phyloP scores from a whole-genome alignment of 148 eudicot species.

The Cornus florida region DNA sequence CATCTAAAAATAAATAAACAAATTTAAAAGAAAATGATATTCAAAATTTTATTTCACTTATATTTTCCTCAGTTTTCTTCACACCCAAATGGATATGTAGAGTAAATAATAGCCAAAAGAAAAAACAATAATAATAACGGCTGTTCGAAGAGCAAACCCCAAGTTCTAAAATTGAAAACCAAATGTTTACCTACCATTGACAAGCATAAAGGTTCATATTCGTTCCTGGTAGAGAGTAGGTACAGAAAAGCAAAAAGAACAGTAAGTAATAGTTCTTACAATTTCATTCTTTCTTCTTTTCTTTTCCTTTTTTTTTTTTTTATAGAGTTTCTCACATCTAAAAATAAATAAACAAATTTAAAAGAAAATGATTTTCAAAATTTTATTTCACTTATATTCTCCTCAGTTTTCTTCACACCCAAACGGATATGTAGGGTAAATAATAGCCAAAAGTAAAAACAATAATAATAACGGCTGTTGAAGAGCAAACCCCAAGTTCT shows the following conservation, averaged over 20 bases:
- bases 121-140: not conserved
- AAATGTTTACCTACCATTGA: constrained; percentile 4
- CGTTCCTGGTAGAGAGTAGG: not conserved
- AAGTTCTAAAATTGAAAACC: not conserved
- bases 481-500: not conserved
- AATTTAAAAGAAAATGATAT: not conserved
- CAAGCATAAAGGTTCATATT: not conserved
- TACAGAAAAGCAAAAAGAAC: not conserved
- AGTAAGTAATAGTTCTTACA: not conserved
- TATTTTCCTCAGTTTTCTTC: not conserved
- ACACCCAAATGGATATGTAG: not conserved
- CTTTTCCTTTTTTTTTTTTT: too few species aligned
- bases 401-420: not conserved
- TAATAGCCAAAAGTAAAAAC: not conserved
- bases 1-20: not conserved
- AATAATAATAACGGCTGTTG: not conserved
- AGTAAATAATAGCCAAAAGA: not conserved
- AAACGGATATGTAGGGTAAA: not conserved
- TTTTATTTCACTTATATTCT: not conserved
- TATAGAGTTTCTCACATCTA: not conserved
- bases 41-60: not conserved
- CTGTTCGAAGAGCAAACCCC: not conserved
- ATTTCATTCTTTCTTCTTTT: too few species aligned
- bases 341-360: not conserved
- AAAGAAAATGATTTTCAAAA: not conserved